Evolutionary conservation across 2,329 filamentous ascomycete genomes (phyloP), one percentile per base, ranked within the genome.

Genomic region (Chalaropsis ovoidea): DNA sequence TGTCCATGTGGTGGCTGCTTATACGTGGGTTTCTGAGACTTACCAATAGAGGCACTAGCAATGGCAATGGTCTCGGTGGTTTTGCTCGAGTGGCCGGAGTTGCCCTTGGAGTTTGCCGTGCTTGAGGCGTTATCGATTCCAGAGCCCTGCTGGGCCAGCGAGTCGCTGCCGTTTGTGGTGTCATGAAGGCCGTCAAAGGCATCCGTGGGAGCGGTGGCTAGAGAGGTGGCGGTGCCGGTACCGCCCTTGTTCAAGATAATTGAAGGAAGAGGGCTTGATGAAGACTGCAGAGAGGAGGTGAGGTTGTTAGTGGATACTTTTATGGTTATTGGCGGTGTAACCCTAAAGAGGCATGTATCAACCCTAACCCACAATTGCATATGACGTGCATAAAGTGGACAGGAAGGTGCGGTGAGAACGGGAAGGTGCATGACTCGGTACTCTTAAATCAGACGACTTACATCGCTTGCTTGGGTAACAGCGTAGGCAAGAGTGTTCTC

Each of bases 31-130:
- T 35, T 17, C 15, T 58, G 4, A 39, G 35, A 62, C 64, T 27
- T 27, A 65, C 63, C 64, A 45, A 67, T 67, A 4, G 66, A 67
- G 1, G 61, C 66, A 49, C 58, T 63, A 52, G 60, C 54, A 60
- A 67, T 67, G 24, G 62, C 66, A 35, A 64, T 54, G 24, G 65
- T 63, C 31, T 67, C 63, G 13, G 63, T 61, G 19, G 66, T 63
- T 35, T 65, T 42, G 11, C 63, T 67, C 27, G 62, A 22, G 6
- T 47, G 52, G 17, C 24, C 41, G 15, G 63, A 58, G 52, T 49
- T 56, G 43, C 31, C 62, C 6, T 19, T 31, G 31, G 63, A 65
- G 15, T 8, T 42, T 42, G 54, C 45, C 13, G 62, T 52, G 22
- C 24, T 65, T 8, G 63, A 61, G 8, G 60, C 17, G 2, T 3